phyloP scores from a whole-genome alignment of 2,329 filamentous ascomycete genomes.

The Fusarium xylarioides region DNA sequence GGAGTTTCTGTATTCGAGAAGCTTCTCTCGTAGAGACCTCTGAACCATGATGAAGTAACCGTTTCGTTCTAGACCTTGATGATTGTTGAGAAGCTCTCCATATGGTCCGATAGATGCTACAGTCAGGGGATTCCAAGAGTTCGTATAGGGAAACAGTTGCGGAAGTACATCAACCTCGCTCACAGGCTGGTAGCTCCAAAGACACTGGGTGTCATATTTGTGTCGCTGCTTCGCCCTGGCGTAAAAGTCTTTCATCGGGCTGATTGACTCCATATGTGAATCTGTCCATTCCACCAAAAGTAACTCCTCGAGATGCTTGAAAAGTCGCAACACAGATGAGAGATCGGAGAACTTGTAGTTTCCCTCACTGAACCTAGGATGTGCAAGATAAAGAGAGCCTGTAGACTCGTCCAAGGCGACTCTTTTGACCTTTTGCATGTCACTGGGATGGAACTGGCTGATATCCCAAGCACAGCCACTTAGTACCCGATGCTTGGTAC shows the following conservation, averaged over 20 bases:
- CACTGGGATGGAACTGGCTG: not conserved
- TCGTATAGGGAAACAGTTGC: fast-evolving
- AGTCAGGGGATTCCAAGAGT: fast-evolving
- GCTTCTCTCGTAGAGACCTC: not conserved
- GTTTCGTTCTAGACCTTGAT: not conserved
- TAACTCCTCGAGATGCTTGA: not conserved
- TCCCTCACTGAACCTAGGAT: fast-evolving
- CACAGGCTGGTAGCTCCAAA: not conserved
- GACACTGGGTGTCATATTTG: not conserved
- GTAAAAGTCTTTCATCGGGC: too few relatives aligned
- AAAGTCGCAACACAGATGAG: not conserved
- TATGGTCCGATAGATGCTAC: not conserved
- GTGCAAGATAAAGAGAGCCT: not conserved
- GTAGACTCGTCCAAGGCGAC: not conserved
- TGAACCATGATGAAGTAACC: not conserved
- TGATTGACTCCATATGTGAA: fast-evolving
- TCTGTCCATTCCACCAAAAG: not conserved
- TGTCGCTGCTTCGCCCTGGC: not conserved
- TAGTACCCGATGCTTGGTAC: fast-evolving
- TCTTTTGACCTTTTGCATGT: not conserved
- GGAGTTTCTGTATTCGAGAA: fast-evolving
- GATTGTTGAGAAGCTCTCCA: not conserved
- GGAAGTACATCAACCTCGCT: not conserved
- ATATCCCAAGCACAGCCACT: not conserved
- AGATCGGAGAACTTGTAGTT: not conserved